Base-by-base conservation (phyloP, 805 yeast genomes). In the Wickerhamiella galacta region DNA sequence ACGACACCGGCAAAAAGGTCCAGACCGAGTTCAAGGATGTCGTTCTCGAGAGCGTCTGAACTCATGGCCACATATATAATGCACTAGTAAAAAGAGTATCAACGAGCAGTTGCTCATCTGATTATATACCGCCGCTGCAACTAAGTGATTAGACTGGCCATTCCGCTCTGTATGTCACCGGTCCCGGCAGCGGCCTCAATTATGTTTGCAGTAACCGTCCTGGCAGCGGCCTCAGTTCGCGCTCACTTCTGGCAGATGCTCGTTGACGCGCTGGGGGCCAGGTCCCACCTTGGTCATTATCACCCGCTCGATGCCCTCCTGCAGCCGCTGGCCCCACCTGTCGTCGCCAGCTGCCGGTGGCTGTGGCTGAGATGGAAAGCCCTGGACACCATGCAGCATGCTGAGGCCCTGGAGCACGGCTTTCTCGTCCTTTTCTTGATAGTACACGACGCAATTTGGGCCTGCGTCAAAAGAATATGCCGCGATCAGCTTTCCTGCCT, bases 391-490 rank as follows among this genome's bases (percentile, higher is more conserved):
- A 8, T 61, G 58, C 31, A 76, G 70, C 31, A 64, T 48, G 31
- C 57, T 55, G 38, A 90, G 58, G 42, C 80, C 63, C 3, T 83
- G 75, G 45, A 87, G 66, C 5, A 90, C 73, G 40, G 61, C 64
- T n/a, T 58, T 46, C 57, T 83, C 94, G 56, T 87, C 70, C 48
- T 72, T 63, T 43, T 67, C 68, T 51, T 75, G 72, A 53, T 90
- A 90, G 60, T 90, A 90, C 39, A 90, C 68, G 28, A 90, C 99
- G 15, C 95, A 94, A 58, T 90, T 90, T 57, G 99, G 98, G 52
- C 99, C 99, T 20, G 99, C 99, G 56, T 90, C 99, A 51, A 78
- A 90, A 2, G 99, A 90, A 57, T 90, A 90, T 24, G 96, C 96
- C 9, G 94, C 98, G 35, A 87, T 66, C 9, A 67, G 66, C 17